These are phyloP conservation scores for Erythrobasidium yunnanense DNA, from an alignment of 768 basidiomycete species.

Conservation along the genomic window DNA sequence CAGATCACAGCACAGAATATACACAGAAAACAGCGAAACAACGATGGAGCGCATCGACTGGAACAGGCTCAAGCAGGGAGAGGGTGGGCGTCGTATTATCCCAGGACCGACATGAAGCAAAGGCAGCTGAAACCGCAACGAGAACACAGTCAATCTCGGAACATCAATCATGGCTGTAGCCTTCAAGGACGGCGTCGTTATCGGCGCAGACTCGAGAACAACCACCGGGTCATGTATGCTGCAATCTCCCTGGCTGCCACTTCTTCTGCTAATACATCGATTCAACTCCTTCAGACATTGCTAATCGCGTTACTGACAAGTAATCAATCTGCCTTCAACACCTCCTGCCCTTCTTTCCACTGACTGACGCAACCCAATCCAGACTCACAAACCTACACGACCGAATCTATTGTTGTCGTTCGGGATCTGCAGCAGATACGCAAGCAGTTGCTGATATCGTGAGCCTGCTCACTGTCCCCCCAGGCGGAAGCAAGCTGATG, in stretches of 20 bases:
- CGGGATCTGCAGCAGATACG: conserved; percentile 73
- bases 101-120: not conserved
- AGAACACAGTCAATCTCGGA: conserved; percentile 44
- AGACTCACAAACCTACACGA: conserved; percentile 62
- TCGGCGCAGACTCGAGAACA: conserved; percentile 94
- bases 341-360: not conserved
- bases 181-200: conserved; percentile 85
- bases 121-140: not conserved
- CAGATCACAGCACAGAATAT: not conserved
- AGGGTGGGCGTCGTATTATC: not conserved
- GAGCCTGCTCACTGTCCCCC: conserved; percentile 63
- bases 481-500: conserved; percentile 49
- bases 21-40: not conserved
- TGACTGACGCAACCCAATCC: too few relatives aligned
- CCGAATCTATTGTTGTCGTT: conserved; percentile 97
- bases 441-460: conserved; percentile 90
- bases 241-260: not conserved
- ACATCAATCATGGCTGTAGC: conserved; percentile 99
- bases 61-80: conserved; percentile 17
- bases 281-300: too few relatives aligned
- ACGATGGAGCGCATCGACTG: conserved; percentile 21
- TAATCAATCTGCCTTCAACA: not conserved
- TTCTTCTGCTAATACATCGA: conserved; percentile 39
- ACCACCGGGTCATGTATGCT: conserved; percentile 56
- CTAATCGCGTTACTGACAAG: conserved; percentile 97